Evolutionary conservation across 495 filamentous ascomycete species (phyloP).

Genomic region (Polyplosphaeria fusca): DNA sequence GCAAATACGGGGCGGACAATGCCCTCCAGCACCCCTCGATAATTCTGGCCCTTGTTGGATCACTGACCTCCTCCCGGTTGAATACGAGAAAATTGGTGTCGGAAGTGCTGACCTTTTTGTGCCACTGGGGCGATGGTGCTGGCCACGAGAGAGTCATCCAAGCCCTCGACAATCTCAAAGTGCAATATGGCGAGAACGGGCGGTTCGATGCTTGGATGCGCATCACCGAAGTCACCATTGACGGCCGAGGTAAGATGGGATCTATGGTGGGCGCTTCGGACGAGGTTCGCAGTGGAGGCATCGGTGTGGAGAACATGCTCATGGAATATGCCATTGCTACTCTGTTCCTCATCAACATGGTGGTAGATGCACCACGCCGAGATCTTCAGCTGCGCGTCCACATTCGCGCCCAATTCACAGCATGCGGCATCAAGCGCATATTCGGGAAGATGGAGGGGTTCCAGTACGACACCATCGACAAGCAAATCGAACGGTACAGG

Average conservation of each 20-base stretch:
- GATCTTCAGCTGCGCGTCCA: constrained; percentile 91
- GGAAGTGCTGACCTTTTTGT: constrained; percentile 93
- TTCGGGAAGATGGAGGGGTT: constrained; percentile 96
- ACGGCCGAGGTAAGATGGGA: constrained; percentile 97
- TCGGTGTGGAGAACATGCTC: constrained; percentile 96
- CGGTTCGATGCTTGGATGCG: constrained; percentile 99
- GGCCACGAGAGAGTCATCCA: constrained; percentile 94
- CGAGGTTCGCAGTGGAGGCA: constrained; percentile 92
- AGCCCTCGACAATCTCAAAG: constrained; percentile 89
- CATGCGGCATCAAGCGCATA: constrained; percentile 92
- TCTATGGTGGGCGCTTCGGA: constrained; percentile 95
- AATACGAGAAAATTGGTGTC: constrained; percentile 93
- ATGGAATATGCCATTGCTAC: constrained; percentile 99
- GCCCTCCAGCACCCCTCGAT: constrained; percentile 88
- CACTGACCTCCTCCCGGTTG: constrained; percentile 81
- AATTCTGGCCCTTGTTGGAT: constrained; percentile 81
- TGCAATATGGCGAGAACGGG: constrained; percentile 84
- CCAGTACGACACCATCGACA: constrained; percentile 97
- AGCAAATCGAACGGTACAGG: constrained; percentile 91
- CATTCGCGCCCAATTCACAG: constrained; percentile 92
- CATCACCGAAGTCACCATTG: constrained; percentile 93
- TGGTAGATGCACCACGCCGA: constrained; percentile 84
- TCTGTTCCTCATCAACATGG: constrained; percentile 92
- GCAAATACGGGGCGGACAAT: constrained; percentile 97
- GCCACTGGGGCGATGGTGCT: constrained; percentile 91